These are phyloP conservation scores for Arachis hypogaea DNA, from an alignment of 306 rosid species.

Conservation along the genomic window DNA sequence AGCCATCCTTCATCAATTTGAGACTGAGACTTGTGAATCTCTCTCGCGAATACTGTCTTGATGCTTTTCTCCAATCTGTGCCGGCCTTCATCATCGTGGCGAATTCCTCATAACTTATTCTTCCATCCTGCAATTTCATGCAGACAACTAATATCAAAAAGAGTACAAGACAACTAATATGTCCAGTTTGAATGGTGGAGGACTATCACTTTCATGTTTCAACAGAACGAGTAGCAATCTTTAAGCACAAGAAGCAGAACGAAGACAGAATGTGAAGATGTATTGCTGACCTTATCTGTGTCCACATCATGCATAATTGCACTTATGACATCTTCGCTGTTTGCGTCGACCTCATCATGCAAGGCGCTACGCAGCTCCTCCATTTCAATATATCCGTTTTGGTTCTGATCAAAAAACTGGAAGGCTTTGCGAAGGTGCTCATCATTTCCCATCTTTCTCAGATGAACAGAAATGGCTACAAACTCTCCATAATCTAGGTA, in stretches of 20 bases:
- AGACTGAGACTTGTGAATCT: constrained; percentile 81
- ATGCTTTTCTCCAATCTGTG: constrained; percentile 98
- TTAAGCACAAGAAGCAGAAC: background rate
- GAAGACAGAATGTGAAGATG: background rate
- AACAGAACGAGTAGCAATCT: background rate
- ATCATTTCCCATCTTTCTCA: constrained; percentile 76
- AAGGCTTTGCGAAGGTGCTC: constrained; percentile 89
- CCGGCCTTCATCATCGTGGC: constrained; percentile 96
- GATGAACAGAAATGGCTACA: constrained; percentile 88
- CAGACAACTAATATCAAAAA: constrained; percentile 22
- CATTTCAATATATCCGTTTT: constrained; percentile 74
- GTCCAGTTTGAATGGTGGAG: too few relatives aligned
- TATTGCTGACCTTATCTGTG: constrained; percentile 80
- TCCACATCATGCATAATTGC: constrained; percentile 92
- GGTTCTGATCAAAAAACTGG: constrained; percentile 77
- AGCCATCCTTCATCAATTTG: constrained; percentile 74
- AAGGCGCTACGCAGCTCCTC: constrained; percentile 74
- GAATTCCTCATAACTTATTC: constrained; percentile 86
- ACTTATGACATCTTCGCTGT: constrained; percentile 71
- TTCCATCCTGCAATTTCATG: constrained; percentile 73
- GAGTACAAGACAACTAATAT: too few relatives aligned
- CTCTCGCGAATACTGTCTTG: constrained; percentile 95
- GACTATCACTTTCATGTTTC: too few relatives aligned
- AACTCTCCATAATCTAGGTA: constrained; percentile 82
- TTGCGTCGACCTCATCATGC: constrained; percentile 60